Conservation (phyloP, 2,329 filamentous ascomycete species). For the Hymenoscyphus scutula region DNA sequence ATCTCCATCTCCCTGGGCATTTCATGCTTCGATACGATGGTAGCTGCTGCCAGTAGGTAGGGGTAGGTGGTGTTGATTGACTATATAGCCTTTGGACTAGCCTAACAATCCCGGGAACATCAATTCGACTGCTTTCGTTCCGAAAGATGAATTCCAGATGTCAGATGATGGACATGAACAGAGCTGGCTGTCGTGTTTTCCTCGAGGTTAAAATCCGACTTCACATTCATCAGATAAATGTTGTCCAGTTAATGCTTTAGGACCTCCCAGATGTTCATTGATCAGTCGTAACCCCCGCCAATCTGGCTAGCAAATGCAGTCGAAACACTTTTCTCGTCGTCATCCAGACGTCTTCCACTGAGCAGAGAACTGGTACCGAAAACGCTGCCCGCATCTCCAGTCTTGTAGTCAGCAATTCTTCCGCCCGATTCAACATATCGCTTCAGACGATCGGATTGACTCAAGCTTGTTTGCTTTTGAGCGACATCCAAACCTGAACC, state of each 20-base stretch:
- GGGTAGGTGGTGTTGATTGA: not conserved
- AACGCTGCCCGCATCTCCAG: conserved; percentile 60
- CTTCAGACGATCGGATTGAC: conserved; percentile 86
- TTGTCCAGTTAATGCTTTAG: conserved; percentile 14
- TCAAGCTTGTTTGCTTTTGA: conserved; percentile 70
- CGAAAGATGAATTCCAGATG: conserved; percentile 5
- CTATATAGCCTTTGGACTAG: conserved; percentile 7
- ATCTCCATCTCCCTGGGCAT: conserved; percentile 6
- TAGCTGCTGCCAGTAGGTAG: conserved; percentile 9
- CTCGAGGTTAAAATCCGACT: conserved; percentile 10
- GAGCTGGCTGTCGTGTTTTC: conserved; percentile 8
- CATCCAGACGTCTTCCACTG: conserved; percentile 58
- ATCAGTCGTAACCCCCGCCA: conserved; percentile 49
- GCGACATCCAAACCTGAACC: conserved; percentile 68
- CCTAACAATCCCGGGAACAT: not conserved
- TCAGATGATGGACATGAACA: conserved; percentile 7
- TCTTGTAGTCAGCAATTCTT: conserved; percentile 56
- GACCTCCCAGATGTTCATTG: conserved; percentile 11
- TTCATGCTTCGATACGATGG: conserved; percentile 15
- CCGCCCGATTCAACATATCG: conserved; percentile 88
- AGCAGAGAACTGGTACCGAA: conserved; percentile 58
- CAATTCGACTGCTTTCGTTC: not conserved
- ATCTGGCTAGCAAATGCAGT: conserved; percentile 97
- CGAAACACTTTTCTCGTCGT: conserved; percentile 93
- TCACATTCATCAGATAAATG: conserved; percentile 7